Evolutionary conservation across 176 grass and related monocot species (phyloP).

Genomic region (Bonia amplexicaulis): DNA sequence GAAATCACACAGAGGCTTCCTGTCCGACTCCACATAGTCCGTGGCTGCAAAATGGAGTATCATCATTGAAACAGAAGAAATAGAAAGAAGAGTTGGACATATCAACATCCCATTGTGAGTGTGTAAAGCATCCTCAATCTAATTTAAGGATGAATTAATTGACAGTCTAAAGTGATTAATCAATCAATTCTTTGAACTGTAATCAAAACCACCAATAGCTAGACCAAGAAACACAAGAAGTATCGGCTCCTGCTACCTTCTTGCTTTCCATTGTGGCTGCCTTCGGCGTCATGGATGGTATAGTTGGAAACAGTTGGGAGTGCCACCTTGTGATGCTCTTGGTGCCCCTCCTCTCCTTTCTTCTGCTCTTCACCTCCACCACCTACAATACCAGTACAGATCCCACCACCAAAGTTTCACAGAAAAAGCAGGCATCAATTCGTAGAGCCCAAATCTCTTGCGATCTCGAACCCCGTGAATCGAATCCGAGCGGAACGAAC

Average conservation of each 20-base stretch:
- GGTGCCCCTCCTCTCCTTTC: conserved; percentile 27
- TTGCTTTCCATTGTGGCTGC: conserved; percentile 27
- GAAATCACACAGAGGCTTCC: conserved; percentile 64
- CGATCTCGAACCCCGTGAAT: conserved; percentile 17
- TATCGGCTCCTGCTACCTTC: conserved; percentile 30
- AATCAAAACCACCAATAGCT: not conserved
- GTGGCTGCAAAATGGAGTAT: conserved; percentile 10
- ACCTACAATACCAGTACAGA: conserved; percentile 34
- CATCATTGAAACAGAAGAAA: not conserved
- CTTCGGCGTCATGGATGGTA: conserved; percentile 67
- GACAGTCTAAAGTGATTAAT: not conserved
- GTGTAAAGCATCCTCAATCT: not conserved
- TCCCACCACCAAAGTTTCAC: conserved; percentile 29
- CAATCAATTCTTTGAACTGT: not conserved
- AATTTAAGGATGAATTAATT: not conserved
- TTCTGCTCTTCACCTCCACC: conserved; percentile 17
- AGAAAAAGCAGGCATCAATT: conserved; percentile 27
- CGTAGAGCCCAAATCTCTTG: not conserved
- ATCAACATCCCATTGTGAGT: not conserved
- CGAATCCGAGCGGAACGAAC: not conserved
- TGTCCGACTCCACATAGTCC: not conserved
- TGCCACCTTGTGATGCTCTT: conserved; percentile 53
- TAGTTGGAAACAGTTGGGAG: conserved; percentile 85
- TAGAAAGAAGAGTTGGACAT: not conserved
- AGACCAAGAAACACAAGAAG: conserved; percentile 3